Evolutionary conservation across 495 filamentous ascomycete genomes (phyloP), one percentile per base, ranked within the genome.

Genomic region (Penicillium atrosanguineum): DNA sequence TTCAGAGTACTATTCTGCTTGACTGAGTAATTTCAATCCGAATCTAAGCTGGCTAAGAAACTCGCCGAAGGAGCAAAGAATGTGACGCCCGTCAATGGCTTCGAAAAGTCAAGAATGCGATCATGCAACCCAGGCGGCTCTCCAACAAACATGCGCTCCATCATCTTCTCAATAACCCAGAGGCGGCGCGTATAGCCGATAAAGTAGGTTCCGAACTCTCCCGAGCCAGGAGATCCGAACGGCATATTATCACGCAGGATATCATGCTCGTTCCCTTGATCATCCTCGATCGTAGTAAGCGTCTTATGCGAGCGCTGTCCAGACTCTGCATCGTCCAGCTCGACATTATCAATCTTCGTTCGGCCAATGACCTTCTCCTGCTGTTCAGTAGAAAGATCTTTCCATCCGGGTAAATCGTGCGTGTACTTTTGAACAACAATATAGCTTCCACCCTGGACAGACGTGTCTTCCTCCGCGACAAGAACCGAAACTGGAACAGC

Each of bases 221-320:
- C 74, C 0, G 70, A 64, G 1, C 76, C 77, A 0, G 79, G 80
- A 4, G 74, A 76, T 0, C 81, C 81, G 58, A 83, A 84, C 0
- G 81, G 80, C 81, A 84, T 84, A 56, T 84, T 84, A 48, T 84
- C 81, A 0, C 81, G 72, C 1, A 84, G 67, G 34, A 84, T 79
- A 25, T 73, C 72, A 57, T 79, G 63, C 64, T 82, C 81, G 11
- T 69, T 56, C 0, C 79, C 80, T 50, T 74, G 49, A 25, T 78
- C 75, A 50, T 80, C 78, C 47, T 78, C 77, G 19, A 84, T 76
- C 7, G 79, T 83, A 23, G 69, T 74, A 4, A 84, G 73, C 2
- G 72, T 70, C 59, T 84, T 83, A 48, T 84, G 81, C 8, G 79
- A 69, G 45, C 70, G 63, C 52, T 82, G 79, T 18, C 71, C 79